A percentile compares a stretch with the other conserved stretches of the same genome.
Conservation (phyloP, 31 red algal species). For the Odonthalia washingtoniensis region DNA sequence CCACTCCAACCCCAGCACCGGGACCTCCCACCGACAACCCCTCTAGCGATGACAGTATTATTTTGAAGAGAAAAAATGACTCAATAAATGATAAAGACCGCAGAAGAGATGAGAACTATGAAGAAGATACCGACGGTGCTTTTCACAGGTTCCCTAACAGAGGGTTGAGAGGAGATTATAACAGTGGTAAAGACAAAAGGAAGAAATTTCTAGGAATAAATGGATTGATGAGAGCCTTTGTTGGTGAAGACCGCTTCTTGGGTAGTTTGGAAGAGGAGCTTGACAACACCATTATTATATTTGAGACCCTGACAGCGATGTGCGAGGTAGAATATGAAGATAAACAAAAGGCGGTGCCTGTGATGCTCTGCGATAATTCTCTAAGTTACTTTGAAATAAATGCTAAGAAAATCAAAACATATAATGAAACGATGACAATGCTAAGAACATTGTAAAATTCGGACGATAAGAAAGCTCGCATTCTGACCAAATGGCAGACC, state of each 20-base stretch:
- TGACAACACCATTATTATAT: conserved; percentile 2
- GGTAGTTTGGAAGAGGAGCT: conserved; percentile 40
- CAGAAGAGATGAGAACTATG: too few species aligned
- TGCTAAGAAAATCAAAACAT: neutral
- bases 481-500: too few species aligned
- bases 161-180: too few species aligned
- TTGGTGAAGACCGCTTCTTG: conserved; percentile 8
- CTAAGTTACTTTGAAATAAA: conserved; percentile 20
- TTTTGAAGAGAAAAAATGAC: too few species aligned
- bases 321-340: conserved; percentile 23
- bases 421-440: neutral
- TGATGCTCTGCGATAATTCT: conserved; percentile 38
- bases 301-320: conserved; percentile 34
- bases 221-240: conserved; percentile 40
- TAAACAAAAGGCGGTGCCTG: conserved; percentile 36
- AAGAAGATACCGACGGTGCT: too few species aligned
- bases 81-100: too few species aligned
- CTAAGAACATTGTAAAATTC: neutral
- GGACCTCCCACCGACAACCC: too few species aligned
- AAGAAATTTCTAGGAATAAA: conserved; percentile 28
- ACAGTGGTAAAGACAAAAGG: too few species aligned
- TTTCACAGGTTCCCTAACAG: too few species aligned
- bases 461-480: too few species aligned
- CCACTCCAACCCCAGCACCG: too few species aligned
- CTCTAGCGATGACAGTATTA: too few species aligned